phyloP scores from a whole-genome alignment of 345 rosid genomes.

The Boechera retrofracta region DNA sequence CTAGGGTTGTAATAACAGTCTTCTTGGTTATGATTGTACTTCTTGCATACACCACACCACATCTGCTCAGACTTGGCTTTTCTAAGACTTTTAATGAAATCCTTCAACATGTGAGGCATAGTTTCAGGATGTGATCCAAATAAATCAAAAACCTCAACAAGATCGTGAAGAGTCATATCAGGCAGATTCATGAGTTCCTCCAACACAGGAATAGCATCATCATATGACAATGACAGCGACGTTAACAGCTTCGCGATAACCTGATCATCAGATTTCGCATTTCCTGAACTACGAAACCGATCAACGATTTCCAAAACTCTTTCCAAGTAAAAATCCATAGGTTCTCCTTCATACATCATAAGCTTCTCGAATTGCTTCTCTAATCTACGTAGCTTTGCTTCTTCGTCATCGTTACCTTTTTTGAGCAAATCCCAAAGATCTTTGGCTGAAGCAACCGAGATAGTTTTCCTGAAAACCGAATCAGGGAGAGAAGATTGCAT shows the following conservation, averaged over 20 bases:
- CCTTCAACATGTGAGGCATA: neutral
- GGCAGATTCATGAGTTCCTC: slow-evolving; percentile 2
- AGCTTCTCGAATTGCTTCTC: slow-evolving; percentile 28
- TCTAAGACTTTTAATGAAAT: neutral
- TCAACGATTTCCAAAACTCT: neutral
- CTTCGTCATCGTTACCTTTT: neutral
- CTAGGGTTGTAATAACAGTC: slow-evolving; percentile 5
- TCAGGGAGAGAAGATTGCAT: slow-evolving; percentile 31
- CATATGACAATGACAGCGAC: neutral
- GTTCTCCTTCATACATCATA: slow-evolving; percentile 23
- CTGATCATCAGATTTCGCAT: neutral
- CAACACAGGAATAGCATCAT: neutral
- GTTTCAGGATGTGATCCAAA: neutral
- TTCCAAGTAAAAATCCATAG: neutral
- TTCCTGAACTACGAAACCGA: neutral
- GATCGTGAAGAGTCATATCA: slow-evolving; percentile 17
- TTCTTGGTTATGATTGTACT: slow-evolving; percentile 25
- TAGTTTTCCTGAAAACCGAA: slow-evolving; percentile 24
- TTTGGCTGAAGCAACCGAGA: slow-evolving; percentile 22
- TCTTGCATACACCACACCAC: slow-evolving; percentile 33
- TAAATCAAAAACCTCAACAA: neutral
- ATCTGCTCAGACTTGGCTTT: slow-evolving; percentile 20
- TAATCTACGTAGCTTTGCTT: slow-evolving; percentile 3
- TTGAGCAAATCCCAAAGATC: slow-evolving; percentile 31
- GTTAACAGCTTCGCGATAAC: slow-evolving; percentile 8